phyloP scores from a whole-genome alignment of 148 eudicot species.

The Vaccinium corymbosum region DNA sequence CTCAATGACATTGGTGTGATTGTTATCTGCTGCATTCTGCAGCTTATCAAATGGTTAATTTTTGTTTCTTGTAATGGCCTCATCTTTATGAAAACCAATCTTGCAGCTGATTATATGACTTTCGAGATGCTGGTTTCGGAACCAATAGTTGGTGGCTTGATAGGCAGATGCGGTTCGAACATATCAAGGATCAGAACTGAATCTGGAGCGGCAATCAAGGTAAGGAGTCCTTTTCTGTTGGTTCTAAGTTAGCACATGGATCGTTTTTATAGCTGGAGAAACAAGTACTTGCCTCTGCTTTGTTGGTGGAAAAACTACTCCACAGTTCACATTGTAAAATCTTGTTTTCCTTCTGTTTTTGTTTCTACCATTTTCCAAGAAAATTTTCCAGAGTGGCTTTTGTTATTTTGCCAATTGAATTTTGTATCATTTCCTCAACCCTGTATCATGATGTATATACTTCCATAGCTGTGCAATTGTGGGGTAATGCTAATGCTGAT shows the following conservation, averaged over 20 bases:
- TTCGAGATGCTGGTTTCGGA: slow-evolving; percentile 75
- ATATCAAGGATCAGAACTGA: slow-evolving; percentile 79
- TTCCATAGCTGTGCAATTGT: not conserved
- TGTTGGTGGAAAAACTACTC: not conserved
- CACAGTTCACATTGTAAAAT: not conserved
- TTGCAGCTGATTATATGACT: slow-evolving; percentile 75
- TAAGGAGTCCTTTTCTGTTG: slow-evolving; percentile 18
- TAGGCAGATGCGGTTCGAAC: slow-evolving; percentile 85
- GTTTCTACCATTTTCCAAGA: not conserved
- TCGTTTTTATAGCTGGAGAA: not conserved
- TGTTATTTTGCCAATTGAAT: not conserved
- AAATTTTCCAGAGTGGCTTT: not conserved
- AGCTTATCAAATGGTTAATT: slow-evolving; percentile 23
- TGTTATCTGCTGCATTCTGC: slow-evolving; percentile 18
- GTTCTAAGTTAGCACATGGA: not conserved
- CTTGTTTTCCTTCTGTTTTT: not conserved
- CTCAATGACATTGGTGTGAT: slow-evolving; percentile 11
- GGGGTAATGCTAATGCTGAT: not conserved
- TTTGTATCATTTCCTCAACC: not conserved
- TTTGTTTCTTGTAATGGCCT: slow-evolving; percentile 25
- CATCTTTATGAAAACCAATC: slow-evolving; percentile 31
- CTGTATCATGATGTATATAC: not conserved
- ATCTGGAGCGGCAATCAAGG: slow-evolving; percentile 93
- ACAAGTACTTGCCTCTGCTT: not conserved
- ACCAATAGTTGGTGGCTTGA: slow-evolving; percentile 79